Evolutionary conservation across 495 filamentous ascomycete genomes (phyloP), one percentile per base, ranked within the genome.

Genomic region (Paragyromitra xinjiangensis): DNA sequence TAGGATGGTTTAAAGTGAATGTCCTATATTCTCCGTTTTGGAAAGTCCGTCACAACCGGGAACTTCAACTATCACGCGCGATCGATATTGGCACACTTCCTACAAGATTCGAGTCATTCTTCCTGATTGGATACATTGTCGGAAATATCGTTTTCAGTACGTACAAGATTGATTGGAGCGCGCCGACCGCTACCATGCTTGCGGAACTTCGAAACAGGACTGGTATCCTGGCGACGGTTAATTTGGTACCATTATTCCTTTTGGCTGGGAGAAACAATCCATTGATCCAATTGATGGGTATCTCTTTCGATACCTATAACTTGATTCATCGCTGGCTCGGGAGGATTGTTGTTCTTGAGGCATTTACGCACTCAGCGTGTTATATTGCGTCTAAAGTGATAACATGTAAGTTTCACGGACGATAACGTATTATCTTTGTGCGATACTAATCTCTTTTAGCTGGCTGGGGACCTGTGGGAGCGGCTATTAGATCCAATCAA

Each of bases 251-350:
- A 6, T 87, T 97, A 24, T 88, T 99, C 77, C 85, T 98, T 67
- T 88, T 98, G 72, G 95, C 94, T 16, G 90, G 93, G 24, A 91
- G 95, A 78, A 98, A 98, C 85, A 98, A 97, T 82, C 93, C 93
- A 16, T 85, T 98, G n/a, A 97, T 97, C 75, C 82, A 86, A 6
- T 83, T 97, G 14, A 86, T 97, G 78, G 90, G 89, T 37, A 90
- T 98, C 84, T 95, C 93, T 83, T 99, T 97, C 84, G 96, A 99
- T 85, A 97, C 94, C 0, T 98, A 94, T 87, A 98, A 98, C 83
- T 86, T 98, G 37, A 84, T 98, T 39, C 95, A 99, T 83, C 91
- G 95, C 48, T 99, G 95, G 95, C 90, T 98, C 68, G 95, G 95
- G 26, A 92, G 95, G 22, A 90, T 97, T 26, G 89, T 96, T 6